These are phyloP conservation scores for Pseudogymnoascus sp. DNA, from an alignment of 2,329 filamentous ascomycete genomes.

Conservation along the genomic window DNA sequence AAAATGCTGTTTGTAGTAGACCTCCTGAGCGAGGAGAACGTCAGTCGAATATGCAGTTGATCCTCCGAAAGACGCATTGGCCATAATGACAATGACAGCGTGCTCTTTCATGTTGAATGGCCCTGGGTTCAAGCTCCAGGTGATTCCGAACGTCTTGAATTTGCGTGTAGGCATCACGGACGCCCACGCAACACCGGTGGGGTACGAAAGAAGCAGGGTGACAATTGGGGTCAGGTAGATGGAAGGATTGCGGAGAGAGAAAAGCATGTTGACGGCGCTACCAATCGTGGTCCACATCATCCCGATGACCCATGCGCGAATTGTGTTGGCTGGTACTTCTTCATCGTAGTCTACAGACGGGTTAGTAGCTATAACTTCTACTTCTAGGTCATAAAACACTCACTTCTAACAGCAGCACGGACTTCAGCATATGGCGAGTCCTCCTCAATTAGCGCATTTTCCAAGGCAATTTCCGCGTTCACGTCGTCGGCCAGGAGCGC, in stretches of 20 bases:
- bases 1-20: slow-evolving; percentile 66
- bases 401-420: slow-evolving; percentile 52
- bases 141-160: slow-evolving; percentile 41
- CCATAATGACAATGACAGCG: slow-evolving; percentile 56
- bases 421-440: slow-evolving; percentile 57
- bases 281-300: slow-evolving; percentile 15
- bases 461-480: slow-evolving; percentile 29
- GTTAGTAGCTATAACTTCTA: slow-evolving; percentile 30
- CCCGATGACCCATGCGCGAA: slow-evolving; percentile 50
- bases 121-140: slow-evolving; percentile 54
- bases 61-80: slow-evolving; percentile 27
- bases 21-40: slow-evolving; percentile 60
- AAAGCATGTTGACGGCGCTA: slow-evolving; percentile 23
- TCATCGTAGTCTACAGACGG: slow-evolving; percentile 40
- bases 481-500: slow-evolving; percentile 19
- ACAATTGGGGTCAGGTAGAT: slow-evolving; percentile 35
- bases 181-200: slow-evolving; percentile 54
- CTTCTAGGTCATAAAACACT: slow-evolving; percentile 42
- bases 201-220: slow-evolving; percentile 24
- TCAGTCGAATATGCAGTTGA: slow-evolving; percentile 57
- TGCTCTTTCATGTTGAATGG: slow-evolving; percentile 67
- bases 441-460: slow-evolving; percentile 38
- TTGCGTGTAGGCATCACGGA: slow-evolving; percentile 19
- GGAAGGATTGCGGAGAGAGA: slow-evolving; percentile 23
- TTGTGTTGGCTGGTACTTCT: slow-evolving; percentile 55